Conservation (phyloP, 2,329 filamentous ascomycete species). For the Plenodomus lindquistii region DNA sequence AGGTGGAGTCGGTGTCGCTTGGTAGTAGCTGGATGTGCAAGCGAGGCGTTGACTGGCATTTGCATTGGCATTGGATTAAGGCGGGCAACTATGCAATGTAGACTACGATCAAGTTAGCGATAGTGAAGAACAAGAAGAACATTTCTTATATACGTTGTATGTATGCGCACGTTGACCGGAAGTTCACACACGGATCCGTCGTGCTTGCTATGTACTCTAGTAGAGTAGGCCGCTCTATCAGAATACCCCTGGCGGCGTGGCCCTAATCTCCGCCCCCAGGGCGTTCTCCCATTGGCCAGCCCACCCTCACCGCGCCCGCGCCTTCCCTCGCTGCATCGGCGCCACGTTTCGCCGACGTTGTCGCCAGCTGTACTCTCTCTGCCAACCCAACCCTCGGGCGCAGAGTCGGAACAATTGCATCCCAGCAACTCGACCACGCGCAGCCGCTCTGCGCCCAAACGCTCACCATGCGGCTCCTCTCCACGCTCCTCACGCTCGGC, state of each 20-base stretch:
- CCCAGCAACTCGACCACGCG: slow-evolving; percentile 2
- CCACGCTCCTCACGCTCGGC: slow-evolving; percentile 50
- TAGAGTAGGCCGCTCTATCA: neutral
- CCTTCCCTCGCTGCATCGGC: slow-evolving; percentile 22
- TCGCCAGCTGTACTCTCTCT: slow-evolving; percentile 37
- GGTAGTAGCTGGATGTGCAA: neutral
- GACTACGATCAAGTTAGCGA: slow-evolving; percentile 2
- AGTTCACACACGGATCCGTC: neutral
- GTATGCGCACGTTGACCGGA: neutral
- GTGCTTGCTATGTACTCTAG: neutral
- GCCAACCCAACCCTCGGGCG: slow-evolving; percentile 3
- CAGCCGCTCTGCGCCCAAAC: slow-evolving; percentile 7
- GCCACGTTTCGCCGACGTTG: slow-evolving; percentile 29
- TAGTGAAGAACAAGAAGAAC: neutral
- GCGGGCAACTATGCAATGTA: slow-evolving; percentile 1
- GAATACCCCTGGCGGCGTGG: neutral
- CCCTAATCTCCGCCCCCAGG: neutral
- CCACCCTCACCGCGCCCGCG: slow-evolving; percentile 12
- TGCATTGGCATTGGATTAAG: neutral
- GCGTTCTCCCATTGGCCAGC: slow-evolving; percentile 19
- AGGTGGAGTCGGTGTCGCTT: neutral
- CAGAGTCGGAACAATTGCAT: slow-evolving; percentile 5
- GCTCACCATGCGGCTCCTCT: slow-evolving; percentile 40
- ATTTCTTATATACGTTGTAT: neutral
- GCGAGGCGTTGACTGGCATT: no score